Percentiles rank a stretch among this genome's conserved stretches.
Evolutionary conservation across 2,329 filamentous ascomycete genomes (phyloP).

Genomic region (Ambrosiella xylebori): DNA sequence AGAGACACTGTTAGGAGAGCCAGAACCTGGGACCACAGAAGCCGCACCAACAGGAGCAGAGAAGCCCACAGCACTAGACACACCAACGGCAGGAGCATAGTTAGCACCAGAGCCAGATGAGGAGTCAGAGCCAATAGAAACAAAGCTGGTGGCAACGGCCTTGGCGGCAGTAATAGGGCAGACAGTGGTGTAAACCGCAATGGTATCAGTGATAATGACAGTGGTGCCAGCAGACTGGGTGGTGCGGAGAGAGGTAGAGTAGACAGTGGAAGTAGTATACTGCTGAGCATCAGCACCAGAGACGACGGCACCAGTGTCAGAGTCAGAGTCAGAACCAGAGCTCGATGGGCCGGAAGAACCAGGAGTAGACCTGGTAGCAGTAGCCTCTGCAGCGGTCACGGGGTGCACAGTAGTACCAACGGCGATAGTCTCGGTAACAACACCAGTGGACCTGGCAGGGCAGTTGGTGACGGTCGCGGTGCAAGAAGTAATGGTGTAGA

Average conservation of each 20-base stretch:
- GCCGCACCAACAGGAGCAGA: conserved; percentile 24
- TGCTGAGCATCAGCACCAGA: background rate
- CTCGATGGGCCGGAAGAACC: no score
- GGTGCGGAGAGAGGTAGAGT: conserved; percentile 2
- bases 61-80: conserved; percentile 6
- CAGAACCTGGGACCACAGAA: background rate
- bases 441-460: conserved; percentile 4
- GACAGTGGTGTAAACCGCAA: conserved; percentile 25
- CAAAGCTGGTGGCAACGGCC: background rate
- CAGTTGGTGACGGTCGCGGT: conserved; percentile 10
- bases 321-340: no score
- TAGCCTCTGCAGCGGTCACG: no score
- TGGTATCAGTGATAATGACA: conserved; percentile 23
- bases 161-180: conserved; percentile 27
- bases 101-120: background rate
- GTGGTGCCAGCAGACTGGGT: conserved; percentile 19
- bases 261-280: conserved; percentile 7
- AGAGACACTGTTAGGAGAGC: background rate
- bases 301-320: background rate
- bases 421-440: background rate
- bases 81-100: background rate
- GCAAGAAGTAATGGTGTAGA: conserved; percentile 9
- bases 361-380: no score
- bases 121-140: background rate
- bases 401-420: no score